Evolutionary conservation across 768 basidiomycete species (phyloP).

Genomic region (Basidioascus undulatus): DNA sequence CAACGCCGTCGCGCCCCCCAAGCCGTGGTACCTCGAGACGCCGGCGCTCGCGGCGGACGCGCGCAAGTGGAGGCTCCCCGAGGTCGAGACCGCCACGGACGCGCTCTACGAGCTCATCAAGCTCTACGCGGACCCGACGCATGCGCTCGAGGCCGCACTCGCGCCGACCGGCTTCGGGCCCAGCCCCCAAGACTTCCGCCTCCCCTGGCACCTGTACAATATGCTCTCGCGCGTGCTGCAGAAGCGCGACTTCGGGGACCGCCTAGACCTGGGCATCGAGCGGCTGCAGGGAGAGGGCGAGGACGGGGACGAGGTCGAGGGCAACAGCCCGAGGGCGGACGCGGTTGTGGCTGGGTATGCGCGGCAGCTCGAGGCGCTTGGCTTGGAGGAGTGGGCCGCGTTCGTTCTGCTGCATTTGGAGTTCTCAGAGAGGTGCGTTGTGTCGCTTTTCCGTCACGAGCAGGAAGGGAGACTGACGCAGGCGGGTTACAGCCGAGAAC

Average conservation of each 20-base stretch:
- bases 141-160: conserved; percentile 40
- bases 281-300: conserved; percentile 17
- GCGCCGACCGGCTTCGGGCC: conserved; percentile 48
- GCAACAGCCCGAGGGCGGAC: conserved; percentile 66
- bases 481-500: conserved; percentile 35
- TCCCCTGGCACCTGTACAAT: conserved; percentile 83
- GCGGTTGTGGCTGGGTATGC: conserved; percentile 63
- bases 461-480: neutral
- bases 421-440: conserved; percentile 43
- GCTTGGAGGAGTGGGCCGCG: conserved; percentile 57
- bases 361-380: conserved; percentile 54
- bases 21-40: conserved; percentile 13
- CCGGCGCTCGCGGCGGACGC: conserved; percentile 1
- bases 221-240: conserved; percentile 61
- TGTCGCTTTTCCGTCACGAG: neutral
- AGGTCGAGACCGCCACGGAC: conserved; percentile 23
- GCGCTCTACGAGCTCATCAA: conserved; percentile 59
- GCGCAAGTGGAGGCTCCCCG: conserved; percentile 7
- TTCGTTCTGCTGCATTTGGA: conserved; percentile 82
- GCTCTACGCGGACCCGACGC: conserved; percentile 33
- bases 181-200: conserved; percentile 51
- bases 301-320: conserved; percentile 29
- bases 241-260: conserved; percentile 68
- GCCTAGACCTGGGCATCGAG: conserved; percentile 17
- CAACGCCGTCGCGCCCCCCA: conserved; percentile 5